Percentiles rank a stretch among this genome's conserved stretches.
Conservation (phyloP, 73 alveolate genomes). For the Paraurostyla sp. region DNA sequence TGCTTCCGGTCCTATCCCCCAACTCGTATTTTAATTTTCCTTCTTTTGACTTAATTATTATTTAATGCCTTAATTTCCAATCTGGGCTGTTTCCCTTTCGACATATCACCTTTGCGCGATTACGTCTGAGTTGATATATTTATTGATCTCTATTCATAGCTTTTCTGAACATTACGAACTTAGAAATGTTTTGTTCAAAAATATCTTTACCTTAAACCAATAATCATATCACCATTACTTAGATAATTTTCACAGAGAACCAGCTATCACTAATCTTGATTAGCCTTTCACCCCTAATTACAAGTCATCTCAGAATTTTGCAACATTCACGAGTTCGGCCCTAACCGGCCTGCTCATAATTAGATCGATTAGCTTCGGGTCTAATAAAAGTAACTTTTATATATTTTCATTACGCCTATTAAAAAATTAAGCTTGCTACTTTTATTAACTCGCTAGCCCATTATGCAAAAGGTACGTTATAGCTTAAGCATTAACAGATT, state of each 20-base stretch:
- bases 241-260: slow-evolving; percentile 77
- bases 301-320: slow-evolving; percentile 70
- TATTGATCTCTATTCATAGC: background rate
- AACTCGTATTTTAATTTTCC: background rate
- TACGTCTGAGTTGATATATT: background rate
- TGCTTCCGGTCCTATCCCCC: slow-evolving; percentile 71
- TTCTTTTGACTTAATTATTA: background rate
- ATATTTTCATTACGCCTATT: background rate
- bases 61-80: slow-evolving; percentile 45
- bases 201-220: background rate
- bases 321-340: slow-evolving; percentile 77
- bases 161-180: too few relatives aligned
- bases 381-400: slow-evolving; percentile 42
- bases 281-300: slow-evolving; percentile 82
- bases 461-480: slow-evolving; percentile 76
- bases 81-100: slow-evolving; percentile 82
- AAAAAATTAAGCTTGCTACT: slow-evolving; percentile 60
- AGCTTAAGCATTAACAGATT: background rate
- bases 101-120: slow-evolving; percentile 68
- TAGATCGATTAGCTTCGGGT: slow-evolving; percentile 76
- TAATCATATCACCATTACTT: background rate
- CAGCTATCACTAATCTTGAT: slow-evolving; percentile 79
- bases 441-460: slow-evolving; percentile 64
- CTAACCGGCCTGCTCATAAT: slow-evolving; percentile 67
- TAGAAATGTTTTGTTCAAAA: too few relatives aligned